Base-by-base conservation (phyloP, 306 rosid genomes). In the Nissolia schottii region DNA sequence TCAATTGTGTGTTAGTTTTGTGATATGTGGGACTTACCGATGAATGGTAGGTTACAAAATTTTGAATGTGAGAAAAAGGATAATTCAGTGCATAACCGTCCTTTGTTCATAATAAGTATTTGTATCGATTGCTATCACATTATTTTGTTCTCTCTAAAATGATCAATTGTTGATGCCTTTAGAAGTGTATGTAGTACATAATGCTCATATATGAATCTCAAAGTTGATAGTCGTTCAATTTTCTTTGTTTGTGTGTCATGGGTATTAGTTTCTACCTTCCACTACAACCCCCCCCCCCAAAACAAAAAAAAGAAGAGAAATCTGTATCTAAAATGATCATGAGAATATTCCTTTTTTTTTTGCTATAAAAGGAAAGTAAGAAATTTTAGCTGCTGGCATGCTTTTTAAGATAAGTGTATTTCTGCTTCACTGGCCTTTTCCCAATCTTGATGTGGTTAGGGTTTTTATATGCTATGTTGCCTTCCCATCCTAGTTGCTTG, bases 331-430 rank as follows among this genome's bases (percentile, higher is more conserved):
- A 32, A 12, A 15, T 18, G 35, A 18, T 27, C 16, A 28, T 16
- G 40, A 37, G 50, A 35, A 53, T 14, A 20, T 59, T 73, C 70
- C 43, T 35, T 48, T 49, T 74, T 60, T 63, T 37, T 51, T 43
- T 24, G 34, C 65, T 41, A 23, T 46, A 22, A 59, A 3, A 18
- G 15, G 20, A 43, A 46, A 18, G 4, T 11, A 35, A 5, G 4
- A 7, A 29, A 45, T 41, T 76, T 57, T 23, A 34, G 54, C 31
- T 29, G 12, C 62, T 45, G 10, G 19, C 69, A 58, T 32, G 40
- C 71, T 59, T 55, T 27, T 7, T 27, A 20, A 20, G 27, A 28
- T 45, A 45, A 67, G 51, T 57, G 38, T 34, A 38, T 48, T 41
- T 68, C 53, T 67, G 1, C 50, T 67, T 67, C 12, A 14, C 24